Evolutionary conservation across 176 grass and related monocot genomes (phyloP).

Genomic region (Carex kokanica): DNA sequence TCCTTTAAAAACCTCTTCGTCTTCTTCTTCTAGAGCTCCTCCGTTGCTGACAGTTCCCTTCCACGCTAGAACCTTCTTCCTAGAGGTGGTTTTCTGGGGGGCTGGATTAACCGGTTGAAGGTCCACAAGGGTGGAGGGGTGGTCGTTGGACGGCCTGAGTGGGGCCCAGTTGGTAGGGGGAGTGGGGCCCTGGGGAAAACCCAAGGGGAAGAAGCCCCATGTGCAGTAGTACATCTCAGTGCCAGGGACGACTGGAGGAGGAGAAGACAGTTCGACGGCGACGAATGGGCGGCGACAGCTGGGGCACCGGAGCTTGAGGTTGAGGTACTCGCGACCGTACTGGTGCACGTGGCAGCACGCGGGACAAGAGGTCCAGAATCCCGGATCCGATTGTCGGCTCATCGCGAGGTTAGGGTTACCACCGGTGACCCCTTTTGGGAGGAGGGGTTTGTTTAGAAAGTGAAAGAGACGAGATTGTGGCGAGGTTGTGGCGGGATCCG

Average conservation of each 20-base stretch:
- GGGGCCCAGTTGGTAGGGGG: constrained; percentile 53
- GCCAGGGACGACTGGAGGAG: constrained; percentile 68
- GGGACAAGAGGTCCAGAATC: constrained; percentile 89
- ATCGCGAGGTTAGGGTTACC: neutral
- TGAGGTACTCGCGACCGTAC: constrained; percentile 47
- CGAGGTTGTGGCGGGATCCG: neutral
- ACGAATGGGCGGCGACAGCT: constrained; percentile 56
- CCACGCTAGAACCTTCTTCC: constrained; percentile 60
- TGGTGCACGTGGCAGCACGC: constrained; percentile 73
- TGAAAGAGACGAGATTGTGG: neutral
- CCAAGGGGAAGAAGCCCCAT: constrained; percentile 96
- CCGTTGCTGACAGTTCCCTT: constrained; percentile 24
- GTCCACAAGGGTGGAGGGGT: neutral
- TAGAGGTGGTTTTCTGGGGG: constrained; percentile 54
- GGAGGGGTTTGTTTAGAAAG: constrained; percentile 12
- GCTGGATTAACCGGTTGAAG: constrained; percentile 13
- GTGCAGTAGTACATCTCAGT: constrained; percentile 96
- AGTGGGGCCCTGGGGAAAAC: constrained; percentile 53
- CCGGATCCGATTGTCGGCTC: constrained; percentile 3
- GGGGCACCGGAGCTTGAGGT: constrained; percentile 70
- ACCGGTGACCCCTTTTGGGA: neutral
- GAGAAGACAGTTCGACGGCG: constrained; percentile 45
- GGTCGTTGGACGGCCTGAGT: constrained; percentile 43
- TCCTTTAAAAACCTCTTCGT: constrained; percentile 42
- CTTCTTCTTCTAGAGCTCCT: neutral